These are phyloP conservation scores for Calonectria naviculata DNA, from an alignment of 2,329 filamentous ascomycete genomes.

Conservation along the genomic window DNA sequence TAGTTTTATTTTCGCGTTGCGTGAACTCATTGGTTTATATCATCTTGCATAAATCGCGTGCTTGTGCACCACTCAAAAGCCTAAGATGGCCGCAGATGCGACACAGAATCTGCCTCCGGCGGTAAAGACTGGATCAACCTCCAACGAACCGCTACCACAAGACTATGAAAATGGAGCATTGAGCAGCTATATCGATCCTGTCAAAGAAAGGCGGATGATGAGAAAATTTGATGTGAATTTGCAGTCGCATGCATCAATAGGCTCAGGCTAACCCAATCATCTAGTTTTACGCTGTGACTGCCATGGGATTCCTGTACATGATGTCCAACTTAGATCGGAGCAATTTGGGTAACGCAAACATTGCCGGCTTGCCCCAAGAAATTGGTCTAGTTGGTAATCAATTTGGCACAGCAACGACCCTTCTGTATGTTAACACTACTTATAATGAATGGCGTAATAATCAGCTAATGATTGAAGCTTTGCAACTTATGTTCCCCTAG, in stretches of 20 bases:
- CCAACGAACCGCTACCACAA: not conserved
- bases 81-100: not conserved
- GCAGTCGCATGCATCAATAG: not conserved
- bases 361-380: constrained; percentile 44
- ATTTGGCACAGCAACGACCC: constrained; percentile 42
- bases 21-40: too few relatives aligned
- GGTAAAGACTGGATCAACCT: not conserved
- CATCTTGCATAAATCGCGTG: not conserved
- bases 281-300: constrained; percentile 26
- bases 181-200: constrained; percentile 22
- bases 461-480: constrained; percentile 22
- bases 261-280: not conserved
- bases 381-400: constrained; percentile 43
- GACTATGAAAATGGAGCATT: constrained; percentile 23
- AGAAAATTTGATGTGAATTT: constrained; percentile 37
- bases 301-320: constrained; percentile 43
- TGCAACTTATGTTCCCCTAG: constrained; percentile 46
- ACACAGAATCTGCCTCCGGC: not conserved
- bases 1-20: too few relatives aligned
- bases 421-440: constrained; percentile 24
- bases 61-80: not conserved
- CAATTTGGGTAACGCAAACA: constrained; percentile 43
- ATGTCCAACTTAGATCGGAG: constrained; percentile 46
- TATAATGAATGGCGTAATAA: not conserved
- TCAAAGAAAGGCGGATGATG: constrained; percentile 36